Evolutionary conservation across 2,329 filamentous ascomycete species (phyloP).

Genomic region (Didymella keratinophila): DNA sequence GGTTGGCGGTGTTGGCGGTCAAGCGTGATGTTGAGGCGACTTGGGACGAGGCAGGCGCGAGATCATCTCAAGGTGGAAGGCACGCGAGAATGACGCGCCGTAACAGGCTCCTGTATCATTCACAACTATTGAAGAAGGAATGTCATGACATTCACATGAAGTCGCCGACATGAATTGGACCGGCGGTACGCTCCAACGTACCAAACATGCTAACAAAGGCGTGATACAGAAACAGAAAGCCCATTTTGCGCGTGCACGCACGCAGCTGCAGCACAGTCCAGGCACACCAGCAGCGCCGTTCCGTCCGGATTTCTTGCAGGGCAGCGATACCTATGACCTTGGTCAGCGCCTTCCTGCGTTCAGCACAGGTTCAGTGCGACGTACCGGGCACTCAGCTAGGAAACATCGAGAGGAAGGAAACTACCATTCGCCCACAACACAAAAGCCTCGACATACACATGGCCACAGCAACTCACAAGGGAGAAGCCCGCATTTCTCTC

Average conservation of each 20-base stretch:
- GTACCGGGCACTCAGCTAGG: conserved; percentile 17
- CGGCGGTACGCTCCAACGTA: conserved; percentile 54
- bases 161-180: conserved; percentile 58
- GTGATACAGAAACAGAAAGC: conserved; percentile 54
- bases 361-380: conserved; percentile 23
- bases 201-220: conserved; percentile 48
- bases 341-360: conserved; percentile 16
- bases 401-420: conserved; percentile 1
- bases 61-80: conserved; percentile 17
- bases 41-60: background rate
- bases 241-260: conserved; percentile 55
- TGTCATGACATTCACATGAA: background rate
- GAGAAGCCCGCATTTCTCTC: background rate
- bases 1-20: background rate
- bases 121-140: background rate
- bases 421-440: conserved; percentile 1
- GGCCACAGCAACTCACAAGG: background rate
- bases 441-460: background rate
- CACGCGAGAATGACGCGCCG: conserved; percentile 1
- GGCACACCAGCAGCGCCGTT: conserved; percentile 29
- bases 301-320: conserved; percentile 34
- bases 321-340: conserved; percentile 19
- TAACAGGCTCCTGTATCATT: background rate
- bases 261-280: conserved; percentile 36
- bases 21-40: background rate